Conservation (phyloP, 2,329 filamentous ascomycete genomes). For the Fusarium sp. region DNA sequence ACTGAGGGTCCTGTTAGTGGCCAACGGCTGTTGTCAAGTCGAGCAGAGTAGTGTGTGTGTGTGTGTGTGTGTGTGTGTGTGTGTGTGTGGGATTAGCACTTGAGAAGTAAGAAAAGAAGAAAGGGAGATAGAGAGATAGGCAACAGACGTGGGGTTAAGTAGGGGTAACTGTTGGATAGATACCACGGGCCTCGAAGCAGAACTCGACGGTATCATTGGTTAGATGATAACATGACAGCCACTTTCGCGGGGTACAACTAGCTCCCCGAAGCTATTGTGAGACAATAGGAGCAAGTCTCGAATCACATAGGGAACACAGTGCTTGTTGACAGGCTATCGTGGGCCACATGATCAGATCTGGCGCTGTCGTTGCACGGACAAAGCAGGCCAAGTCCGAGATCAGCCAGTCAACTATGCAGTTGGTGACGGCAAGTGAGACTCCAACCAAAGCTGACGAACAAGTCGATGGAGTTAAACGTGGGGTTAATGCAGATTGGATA, state of each 20-base stretch:
- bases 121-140: conserved; percentile 12
- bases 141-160: conserved; percentile 32
- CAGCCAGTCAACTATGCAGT: conserved; percentile 26
- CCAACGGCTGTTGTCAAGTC: conserved; percentile 35
- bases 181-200: conserved; percentile 13
- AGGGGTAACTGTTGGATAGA: conserved; percentile 24
- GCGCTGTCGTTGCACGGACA: conserved; percentile 25
- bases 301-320: conserved; percentile 36
- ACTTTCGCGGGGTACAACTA: conserved; percentile 33
- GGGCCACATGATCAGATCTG: conserved; percentile 34
- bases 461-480: conserved; percentile 9
- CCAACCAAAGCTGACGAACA: conserved; percentile 8
- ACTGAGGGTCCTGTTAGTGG: conserved; percentile 38
- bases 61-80: conserved; percentile 12
- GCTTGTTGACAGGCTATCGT: conserved; percentile 27
- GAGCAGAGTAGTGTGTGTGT: conserved; percentile 22
- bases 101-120: conserved; percentile 18
- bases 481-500: conserved; percentile 19
- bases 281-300: conserved; percentile 12
- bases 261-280: conserved; percentile 16
- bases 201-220: conserved; percentile 21
- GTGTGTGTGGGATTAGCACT: conserved; percentile 11
- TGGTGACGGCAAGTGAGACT: conserved; percentile 11
- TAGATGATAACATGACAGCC: conserved; percentile 18
- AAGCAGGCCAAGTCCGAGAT: conserved; percentile 21